These are phyloP conservation scores for Chrysochromulina tobinii DNA, from an alignment of 78 protist species.

Conservation along the genomic window DNA sequence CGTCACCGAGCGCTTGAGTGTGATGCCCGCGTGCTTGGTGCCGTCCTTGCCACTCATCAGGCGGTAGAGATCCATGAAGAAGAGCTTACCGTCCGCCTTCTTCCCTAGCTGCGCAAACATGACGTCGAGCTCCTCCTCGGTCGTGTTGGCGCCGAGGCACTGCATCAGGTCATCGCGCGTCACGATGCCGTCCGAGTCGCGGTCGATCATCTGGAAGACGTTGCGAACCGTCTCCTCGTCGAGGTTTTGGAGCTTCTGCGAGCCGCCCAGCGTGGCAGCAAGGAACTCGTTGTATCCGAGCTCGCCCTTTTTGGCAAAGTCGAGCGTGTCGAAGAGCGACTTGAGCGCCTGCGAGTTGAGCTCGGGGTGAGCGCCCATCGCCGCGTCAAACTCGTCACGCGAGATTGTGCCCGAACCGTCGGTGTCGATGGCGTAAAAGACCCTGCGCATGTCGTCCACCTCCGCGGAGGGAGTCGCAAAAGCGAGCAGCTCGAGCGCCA, in stretches of 20 bases:
- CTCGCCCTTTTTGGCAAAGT: neutral
- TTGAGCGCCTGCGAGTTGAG: neutral
- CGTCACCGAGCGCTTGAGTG: no score
- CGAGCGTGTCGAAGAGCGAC: neutral
- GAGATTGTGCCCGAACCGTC: neutral
- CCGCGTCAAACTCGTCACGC: neutral
- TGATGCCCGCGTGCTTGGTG: no score
- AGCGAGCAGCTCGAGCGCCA: neutral
- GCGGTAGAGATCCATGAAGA: no score
- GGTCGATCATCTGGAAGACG: neutral
- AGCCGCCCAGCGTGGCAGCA: neutral
- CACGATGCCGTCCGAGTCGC: neutral
- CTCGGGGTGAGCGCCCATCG: neutral
- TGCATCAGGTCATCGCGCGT: neutral
- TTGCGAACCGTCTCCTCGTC: neutral
- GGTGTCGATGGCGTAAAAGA: neutral
- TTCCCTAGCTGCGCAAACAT: no score
- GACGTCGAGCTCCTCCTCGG: no score
- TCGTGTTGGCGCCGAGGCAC: neutral
- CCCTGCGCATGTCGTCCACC: neutral
- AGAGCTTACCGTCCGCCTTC: no score
- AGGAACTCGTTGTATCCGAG: neutral
- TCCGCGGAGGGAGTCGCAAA: neutral
- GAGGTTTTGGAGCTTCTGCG: neutral
- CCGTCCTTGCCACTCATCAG: no score